Percentiles rank a stretch among this genome's conserved stretches.
Conservation (phyloP, 306 rosid genomes). For the Dalbergia cultrata region DNA sequence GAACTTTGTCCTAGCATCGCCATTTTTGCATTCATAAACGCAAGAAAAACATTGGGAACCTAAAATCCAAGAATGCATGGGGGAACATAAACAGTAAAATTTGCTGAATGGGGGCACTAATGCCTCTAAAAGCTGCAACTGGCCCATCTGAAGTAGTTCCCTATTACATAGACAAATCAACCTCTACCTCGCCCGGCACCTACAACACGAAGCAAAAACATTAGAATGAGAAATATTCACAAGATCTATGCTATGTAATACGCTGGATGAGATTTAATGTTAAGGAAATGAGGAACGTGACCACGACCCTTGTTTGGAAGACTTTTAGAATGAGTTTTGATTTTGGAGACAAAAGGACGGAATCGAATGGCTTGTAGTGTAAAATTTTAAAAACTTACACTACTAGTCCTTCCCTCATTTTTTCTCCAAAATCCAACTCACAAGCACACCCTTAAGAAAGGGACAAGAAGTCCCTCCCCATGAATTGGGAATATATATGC, state of each 20-base stretch:
- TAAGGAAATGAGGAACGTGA: neutral
- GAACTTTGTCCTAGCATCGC: conserved; percentile 35
- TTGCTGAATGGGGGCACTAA: conserved; percentile 50
- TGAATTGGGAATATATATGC: neutral
- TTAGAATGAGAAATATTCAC: conserved; percentile 30
- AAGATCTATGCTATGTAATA: conserved; percentile 22
- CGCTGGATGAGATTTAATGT: neutral
- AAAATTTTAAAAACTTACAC: too few relatives aligned
- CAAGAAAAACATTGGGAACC: conserved; percentile 32
- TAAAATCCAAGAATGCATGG: conserved; percentile 38
- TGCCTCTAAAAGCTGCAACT: conserved; percentile 64
- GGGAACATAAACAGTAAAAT: conserved; percentile 20
- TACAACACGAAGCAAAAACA: conserved; percentile 34
- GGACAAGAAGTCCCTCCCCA: neutral
- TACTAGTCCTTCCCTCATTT: too few relatives aligned
- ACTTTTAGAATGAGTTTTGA: neutral
- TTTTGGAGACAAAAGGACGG: too few relatives aligned
- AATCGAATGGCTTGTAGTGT: too few relatives aligned
- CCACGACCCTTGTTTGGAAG: neutral
- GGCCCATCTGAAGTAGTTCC: conserved; percentile 44
- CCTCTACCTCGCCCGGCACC: conserved; percentile 81
- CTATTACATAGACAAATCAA: conserved; percentile 47
- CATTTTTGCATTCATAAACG: conserved; percentile 22
- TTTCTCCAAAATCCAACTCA: too few relatives aligned
- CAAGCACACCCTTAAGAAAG: neutral